phyloP scores from a whole-genome alignment of 2,329 filamentous ascomycete species.

The Pleomassaria siparia region DNA sequence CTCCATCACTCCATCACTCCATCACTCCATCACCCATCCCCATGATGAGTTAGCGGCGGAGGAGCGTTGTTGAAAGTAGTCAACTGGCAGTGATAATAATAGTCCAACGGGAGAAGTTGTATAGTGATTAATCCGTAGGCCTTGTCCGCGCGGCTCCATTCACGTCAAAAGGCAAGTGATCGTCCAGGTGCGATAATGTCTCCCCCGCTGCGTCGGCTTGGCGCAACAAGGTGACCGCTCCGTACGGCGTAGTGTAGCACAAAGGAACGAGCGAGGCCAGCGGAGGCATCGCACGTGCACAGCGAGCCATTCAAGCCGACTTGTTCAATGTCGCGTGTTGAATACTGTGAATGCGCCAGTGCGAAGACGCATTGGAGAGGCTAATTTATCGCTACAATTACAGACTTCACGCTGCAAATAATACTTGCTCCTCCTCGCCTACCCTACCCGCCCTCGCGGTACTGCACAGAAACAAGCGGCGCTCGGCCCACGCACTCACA shows the following conservation, averaged over 20 bases:
- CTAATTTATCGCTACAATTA: too few relatives aligned
- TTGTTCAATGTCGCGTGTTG: too few relatives aligned
- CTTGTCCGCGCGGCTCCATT: background rate
- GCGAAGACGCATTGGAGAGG: too few relatives aligned
- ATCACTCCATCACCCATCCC: background rate
- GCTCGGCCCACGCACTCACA: background rate
- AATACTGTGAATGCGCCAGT: too few relatives aligned
- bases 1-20: too few relatives aligned
- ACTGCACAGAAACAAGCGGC: background rate
- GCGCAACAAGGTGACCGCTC: background rate
- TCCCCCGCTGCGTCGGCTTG: background rate
- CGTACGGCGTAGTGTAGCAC: background rate
- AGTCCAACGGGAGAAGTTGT: too few relatives aligned
- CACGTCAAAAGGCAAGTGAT: background rate
- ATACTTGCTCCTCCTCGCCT: background rate
- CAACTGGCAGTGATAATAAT: background rate
- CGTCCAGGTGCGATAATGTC: constrained; percentile 2
- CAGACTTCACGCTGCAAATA: too few relatives aligned
- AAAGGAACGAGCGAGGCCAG: background rate
- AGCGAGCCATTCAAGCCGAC: too few relatives aligned
- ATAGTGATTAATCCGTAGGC: background rate
- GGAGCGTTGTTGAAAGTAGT: background rate
- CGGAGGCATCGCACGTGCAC: background rate
- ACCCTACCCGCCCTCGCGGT: constrained; percentile 2
- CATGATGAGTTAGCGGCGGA: background rate